phyloP scores from a whole-genome alignment of 768 basidiomycete species.

The Trametes cingulata region DNA sequence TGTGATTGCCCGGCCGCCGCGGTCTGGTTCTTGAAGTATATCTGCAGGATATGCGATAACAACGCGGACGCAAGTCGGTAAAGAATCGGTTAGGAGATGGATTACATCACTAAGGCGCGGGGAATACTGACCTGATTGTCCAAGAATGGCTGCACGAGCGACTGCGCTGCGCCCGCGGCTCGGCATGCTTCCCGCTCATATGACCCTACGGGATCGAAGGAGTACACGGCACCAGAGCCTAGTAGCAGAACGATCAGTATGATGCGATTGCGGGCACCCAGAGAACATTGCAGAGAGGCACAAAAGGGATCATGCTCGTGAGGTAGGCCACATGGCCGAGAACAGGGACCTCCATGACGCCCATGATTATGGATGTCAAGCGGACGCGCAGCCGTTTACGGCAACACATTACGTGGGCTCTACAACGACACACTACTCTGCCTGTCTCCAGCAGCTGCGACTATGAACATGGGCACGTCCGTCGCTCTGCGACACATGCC shows the following conservation, averaged over 20 bases:
- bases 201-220: conserved; percentile 98
- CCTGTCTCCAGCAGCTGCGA: too few relatives aligned
- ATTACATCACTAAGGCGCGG: conserved; percentile 1
- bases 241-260: conserved; percentile 12
- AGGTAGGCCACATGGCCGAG: conserved; percentile 21
- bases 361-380: too few relatives aligned
- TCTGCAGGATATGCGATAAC: conserved; percentile 48
- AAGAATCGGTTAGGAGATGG: conserved; percentile 41
- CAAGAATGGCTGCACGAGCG: conserved; percentile 94
- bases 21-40: conserved; percentile 96
- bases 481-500: too few relatives aligned
- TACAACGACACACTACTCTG: too few relatives aligned
- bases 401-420: too few relatives aligned
- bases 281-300: background rate
- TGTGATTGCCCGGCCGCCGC: conserved; percentile 71
- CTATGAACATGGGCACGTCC: too few relatives aligned
- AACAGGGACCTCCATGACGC: background rate
- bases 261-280: conserved; percentile 6
- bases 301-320: too few relatives aligned
- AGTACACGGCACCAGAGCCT: conserved; percentile 98
- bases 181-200: conserved; percentile 98
- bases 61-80: conserved; percentile 44
- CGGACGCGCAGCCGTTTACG: too few relatives aligned
- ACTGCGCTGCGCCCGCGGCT: conserved; percentile 94
- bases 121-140: conserved; percentile 85